phyloP scores from a whole-genome alignment of 2,329 filamentous ascomycete species.

The Aspergillus oerlinghausenensis region DNA sequence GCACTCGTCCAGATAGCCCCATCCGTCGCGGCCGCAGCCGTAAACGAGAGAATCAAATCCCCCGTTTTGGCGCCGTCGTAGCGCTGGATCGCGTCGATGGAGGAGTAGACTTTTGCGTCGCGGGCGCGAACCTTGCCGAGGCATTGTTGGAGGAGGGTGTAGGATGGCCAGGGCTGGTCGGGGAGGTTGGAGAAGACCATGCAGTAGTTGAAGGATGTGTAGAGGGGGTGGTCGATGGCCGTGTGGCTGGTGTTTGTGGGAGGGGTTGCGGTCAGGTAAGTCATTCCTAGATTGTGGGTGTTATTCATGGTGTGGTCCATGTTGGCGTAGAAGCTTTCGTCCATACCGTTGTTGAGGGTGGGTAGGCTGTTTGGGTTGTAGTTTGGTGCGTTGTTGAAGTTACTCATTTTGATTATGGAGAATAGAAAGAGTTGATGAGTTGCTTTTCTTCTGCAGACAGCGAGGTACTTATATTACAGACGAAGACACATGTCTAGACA shows the following conservation, averaged over 20 bases:
- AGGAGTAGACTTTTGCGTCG: not conserved
- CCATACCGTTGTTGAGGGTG: no score
- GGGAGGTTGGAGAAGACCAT: not conserved
- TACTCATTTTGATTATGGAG: not conserved
- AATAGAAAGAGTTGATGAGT: not conserved
- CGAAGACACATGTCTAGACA: not conserved
- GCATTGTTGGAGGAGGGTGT: conserved; percentile 18
- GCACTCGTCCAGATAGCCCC: not conserved
- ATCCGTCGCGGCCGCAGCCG: not conserved
- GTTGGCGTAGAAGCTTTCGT: not conserved
- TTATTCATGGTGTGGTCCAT: not conserved
- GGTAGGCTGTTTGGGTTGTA: not conserved
- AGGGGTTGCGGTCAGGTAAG: not conserved
- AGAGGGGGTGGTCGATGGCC: not conserved
- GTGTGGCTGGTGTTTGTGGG: no score
- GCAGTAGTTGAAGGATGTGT: not conserved
- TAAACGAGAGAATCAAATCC: not conserved
- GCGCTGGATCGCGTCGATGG: not conserved
- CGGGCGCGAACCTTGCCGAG: not conserved
- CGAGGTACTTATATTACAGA: not conserved
- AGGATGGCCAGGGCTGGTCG: not conserved
- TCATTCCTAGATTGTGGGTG: no score
- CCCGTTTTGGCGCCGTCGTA: not conserved
- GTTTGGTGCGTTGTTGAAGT: not conserved
- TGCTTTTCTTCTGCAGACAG: not conserved